Percentiles rank a stretch among this genome's conserved stretches.
These are phyloP conservation scores for Venturia oleaginea DNA, from an alignment of 2,329 filamentous ascomycete species.

Conservation along the genomic window DNA sequence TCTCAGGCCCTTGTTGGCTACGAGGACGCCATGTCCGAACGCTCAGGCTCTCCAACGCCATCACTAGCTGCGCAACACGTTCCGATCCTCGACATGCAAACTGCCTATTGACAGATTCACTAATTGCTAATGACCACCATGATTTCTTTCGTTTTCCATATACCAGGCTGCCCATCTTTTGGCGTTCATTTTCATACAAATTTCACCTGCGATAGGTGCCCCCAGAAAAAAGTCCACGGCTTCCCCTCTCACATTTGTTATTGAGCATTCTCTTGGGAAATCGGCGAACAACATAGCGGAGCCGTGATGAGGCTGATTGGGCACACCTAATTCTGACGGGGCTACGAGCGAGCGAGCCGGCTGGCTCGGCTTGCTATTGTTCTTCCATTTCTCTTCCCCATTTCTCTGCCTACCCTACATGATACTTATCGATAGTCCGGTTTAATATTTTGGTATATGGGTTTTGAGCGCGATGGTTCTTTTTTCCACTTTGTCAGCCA, in stretches of 20 bases:
- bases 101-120: constrained; percentile 27
- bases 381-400: background rate
- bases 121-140: constrained; percentile 6
- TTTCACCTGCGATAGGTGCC: background rate
- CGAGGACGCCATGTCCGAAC: constrained; percentile 62
- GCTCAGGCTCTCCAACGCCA: constrained; percentile 33
- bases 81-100: constrained; percentile 34
- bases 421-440: background rate
- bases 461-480: background rate
- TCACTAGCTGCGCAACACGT: constrained; percentile 33
- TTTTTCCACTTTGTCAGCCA: background rate
- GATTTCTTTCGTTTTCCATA: background rate
- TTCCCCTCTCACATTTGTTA: background rate
- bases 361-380: constrained; percentile 9
- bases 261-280: background rate
- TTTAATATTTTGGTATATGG: background rate
- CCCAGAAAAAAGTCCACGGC: background rate
- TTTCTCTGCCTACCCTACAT: constrained; percentile 4
- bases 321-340: background rate
- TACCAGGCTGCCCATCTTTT: background rate
- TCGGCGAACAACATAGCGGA: background rate
- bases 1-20: constrained; percentile 91
- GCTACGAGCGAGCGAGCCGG: background rate
- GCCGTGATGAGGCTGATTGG: background rate
- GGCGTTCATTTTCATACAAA: background rate